Evolutionary conservation across 768 basidiomycete species (phyloP), one percentile per base, ranked within the genome.

Genomic region (Thelephora ganbajun): DNA sequence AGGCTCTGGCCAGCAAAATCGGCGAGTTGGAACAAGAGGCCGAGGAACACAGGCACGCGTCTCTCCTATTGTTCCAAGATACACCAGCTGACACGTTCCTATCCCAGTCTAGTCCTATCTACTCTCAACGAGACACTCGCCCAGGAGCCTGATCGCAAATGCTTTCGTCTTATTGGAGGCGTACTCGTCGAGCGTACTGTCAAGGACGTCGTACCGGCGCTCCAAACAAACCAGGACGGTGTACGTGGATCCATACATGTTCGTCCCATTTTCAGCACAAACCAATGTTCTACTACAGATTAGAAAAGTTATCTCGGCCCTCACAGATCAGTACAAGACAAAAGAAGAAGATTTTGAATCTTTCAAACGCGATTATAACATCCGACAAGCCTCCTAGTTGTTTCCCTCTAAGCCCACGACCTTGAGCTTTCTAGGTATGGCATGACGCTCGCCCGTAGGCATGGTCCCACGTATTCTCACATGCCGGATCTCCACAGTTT

Each of bases 181-280:
- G 83, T 96, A 5, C 74, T 99, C 13, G 94, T 98, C 23, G 92
- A 98, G 61, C 75, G 93, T 43, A 97, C 93, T 2, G 96, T 98
- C 42, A 81, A 84, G 60, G 94, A 98, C 54, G 89, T 98, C 44
- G 80, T 87, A 34, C 94, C 96, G 34, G 80, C 84, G 23, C 66
- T 99, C 39, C 77, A 87, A 62, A 88, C 82, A n/a, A 97, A 92
- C 57, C 71, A 77, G 45, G 83, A 91, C 58, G 88, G 89, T 50
- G 91, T 93, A 58, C 53, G 83, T 68, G 2, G 13, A 13, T 6
- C 22, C 30, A 11, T 39, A 11, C 18, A 11, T 19, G 23, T 34
- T 9, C 5, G 18, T 51, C 33, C 35, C 37, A 18, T 12, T 54
- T 34, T 41, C 39, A 46, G 35, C 5, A 23, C n/a, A 36, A 33